Conservation (phyloP, 2,329 filamentous ascomycete species). For the Colletotrichum gloeosporioides region DNA sequence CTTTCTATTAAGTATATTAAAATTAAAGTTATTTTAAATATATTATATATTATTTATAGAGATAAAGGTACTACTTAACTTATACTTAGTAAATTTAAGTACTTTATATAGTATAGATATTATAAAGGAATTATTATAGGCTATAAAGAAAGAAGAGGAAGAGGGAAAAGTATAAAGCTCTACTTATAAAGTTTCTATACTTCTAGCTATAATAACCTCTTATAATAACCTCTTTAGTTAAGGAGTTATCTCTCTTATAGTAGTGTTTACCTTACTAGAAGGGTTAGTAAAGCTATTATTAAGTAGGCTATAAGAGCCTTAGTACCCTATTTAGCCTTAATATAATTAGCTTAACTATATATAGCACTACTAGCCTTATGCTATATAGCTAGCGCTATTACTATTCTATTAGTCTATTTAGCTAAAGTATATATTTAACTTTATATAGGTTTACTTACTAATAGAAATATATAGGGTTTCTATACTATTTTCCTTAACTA, state of each 20-base stretch:
- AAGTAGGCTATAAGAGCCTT: background rate
- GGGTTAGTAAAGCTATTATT: too few relatives aligned
- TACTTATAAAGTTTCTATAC: background rate
- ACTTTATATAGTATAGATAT: too few relatives aligned
- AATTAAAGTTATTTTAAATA: too few relatives aligned
- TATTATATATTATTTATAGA: too few relatives aligned
- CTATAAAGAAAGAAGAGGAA: background rate
- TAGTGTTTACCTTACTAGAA: too few relatives aligned
- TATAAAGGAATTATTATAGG: background rate
- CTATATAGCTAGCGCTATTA: background rate
- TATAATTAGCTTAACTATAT: background rate
- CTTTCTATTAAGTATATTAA: too few relatives aligned
- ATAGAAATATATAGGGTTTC: background rate
- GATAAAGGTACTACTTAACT: too few relatives aligned
- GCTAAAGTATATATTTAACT: too few relatives aligned
- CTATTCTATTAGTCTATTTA: background rate
- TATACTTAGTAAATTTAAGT: too few relatives aligned
- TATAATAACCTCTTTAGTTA: background rate
- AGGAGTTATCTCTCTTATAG: too few relatives aligned
- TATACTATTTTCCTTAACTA: background rate
- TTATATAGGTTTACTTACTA: too few relatives aligned
- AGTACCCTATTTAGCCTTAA: background rate
- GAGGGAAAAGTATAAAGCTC: too few relatives aligned
- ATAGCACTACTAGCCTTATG: background rate
- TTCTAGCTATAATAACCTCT: background rate